Evolutionary conservation across 805 yeast species (phyloP), one percentile per base, ranked within the genome.

Genomic region (Barnettozyma botsteinii): DNA sequence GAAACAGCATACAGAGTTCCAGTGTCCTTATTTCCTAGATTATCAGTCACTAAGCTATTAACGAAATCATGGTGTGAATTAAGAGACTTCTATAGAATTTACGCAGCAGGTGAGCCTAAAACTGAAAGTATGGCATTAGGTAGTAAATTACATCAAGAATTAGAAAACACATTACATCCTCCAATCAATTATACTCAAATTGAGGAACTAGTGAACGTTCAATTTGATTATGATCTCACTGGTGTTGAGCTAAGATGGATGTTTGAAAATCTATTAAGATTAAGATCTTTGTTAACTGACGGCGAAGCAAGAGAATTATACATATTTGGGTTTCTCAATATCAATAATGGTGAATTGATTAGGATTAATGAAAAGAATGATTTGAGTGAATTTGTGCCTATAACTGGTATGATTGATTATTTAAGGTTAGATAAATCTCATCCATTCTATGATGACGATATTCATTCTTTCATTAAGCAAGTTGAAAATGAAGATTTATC

Each of bases 51-150:
- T 0, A 72, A 68, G 40, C 55, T 84, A 8, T 58, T 80, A 10
- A 73, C 81, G 0, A 66, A 72, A 24, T 59, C 69, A 13, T 83
- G 87, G 85, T 84, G 93, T 63, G 91, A 84, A 56, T 59, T 83
- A 33, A 61, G 77, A 30, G 67, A 63, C 15, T 67, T 71, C 43
- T 83, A 76, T 53, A 66, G 69, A 19, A 53, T 77, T 0, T 82
- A 73, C 48, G 61, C 79, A 0, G 67, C 69, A 17, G 61, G 69
- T 6, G 59, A 56, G 3, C 55, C 49, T 24, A 57, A 58, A 18
- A 71, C 70, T 5, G 48, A 45, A 3, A 67, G 71, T 3, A 69
- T 81, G 66, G 41, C 42, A 3, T 47, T 61, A 11, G 91, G 91
- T 0, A 53, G 60, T 5, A 51, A 49, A 23, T 62, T 63, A 5